Conservation (phyloP, 768 basidiomycete species). For the Amanita jacksonii region DNA sequence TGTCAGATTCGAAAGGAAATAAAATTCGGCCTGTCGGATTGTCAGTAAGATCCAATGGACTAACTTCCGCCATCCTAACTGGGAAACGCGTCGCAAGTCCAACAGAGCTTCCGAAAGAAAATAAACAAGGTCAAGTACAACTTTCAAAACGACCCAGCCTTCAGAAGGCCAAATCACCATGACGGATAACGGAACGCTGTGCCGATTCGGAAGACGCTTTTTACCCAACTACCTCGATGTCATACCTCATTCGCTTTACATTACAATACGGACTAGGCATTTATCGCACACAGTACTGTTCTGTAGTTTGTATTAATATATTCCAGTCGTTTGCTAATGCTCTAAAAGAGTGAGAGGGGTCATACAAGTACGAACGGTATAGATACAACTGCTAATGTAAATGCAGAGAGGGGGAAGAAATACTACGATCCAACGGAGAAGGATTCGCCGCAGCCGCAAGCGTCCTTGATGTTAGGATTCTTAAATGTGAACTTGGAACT, state of each 20-base stretch:
- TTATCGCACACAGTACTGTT: slow-evolving; percentile 13
- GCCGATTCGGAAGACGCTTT: background rate
- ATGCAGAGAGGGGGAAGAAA: background rate
- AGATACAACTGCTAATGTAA: slow-evolving; percentile 4
- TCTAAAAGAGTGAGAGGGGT: background rate
- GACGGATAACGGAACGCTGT: background rate
- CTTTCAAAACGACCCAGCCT: slow-evolving; percentile 61
- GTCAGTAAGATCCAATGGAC: slow-evolving; percentile 5
- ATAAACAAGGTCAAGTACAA: slow-evolving; percentile 42
- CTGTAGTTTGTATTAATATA: slow-evolving; percentile 5
- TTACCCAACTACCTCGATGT: too few species aligned
- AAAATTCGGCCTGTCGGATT: slow-evolving; percentile 1
- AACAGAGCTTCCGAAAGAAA: slow-evolving; percentile 57
- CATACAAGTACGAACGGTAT: slow-evolving; percentile 15
- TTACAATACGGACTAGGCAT: background rate
- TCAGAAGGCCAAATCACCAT: slow-evolving; percentile 30
- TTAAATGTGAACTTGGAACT: slow-evolving; percentile 78
- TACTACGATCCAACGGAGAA: slow-evolving; percentile 56
- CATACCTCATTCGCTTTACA: background rate
- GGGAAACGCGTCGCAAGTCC: slow-evolving; percentile 66
- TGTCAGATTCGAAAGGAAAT: background rate
- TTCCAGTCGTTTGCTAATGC: background rate
- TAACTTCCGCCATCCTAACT: slow-evolving; percentile 26
- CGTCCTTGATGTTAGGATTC: slow-evolving; percentile 92
- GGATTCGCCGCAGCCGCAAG: slow-evolving; percentile 92